Evolutionary conservation across 345 rosid genomes (phyloP).

Genomic region (Angophora floribunda): DNA sequence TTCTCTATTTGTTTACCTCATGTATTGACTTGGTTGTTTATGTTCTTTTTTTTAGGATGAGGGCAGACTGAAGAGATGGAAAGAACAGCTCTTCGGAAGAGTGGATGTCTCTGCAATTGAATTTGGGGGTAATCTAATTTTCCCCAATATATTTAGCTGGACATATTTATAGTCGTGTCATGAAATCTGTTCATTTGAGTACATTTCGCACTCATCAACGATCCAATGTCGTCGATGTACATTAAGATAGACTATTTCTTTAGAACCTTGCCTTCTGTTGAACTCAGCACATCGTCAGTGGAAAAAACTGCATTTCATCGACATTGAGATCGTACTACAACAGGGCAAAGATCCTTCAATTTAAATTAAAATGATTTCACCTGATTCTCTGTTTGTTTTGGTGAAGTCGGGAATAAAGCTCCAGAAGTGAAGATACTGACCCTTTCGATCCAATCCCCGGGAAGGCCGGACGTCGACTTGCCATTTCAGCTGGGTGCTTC

Average conservation of each 20-base stretch:
- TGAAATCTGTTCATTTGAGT: neutral
- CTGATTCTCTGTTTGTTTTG: neutral
- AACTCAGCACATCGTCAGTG: neutral
- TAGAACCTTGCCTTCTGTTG: neutral
- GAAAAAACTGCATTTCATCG: neutral
- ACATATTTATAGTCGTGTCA: neutral
- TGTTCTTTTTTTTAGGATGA: constrained; percentile 1
- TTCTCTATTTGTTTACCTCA: neutral
- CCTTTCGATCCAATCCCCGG: constrained; percentile 8
- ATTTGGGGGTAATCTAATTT: neutral
- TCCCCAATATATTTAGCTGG: neutral
- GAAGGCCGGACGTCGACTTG: constrained; percentile 11
- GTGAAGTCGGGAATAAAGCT: constrained; percentile 6
- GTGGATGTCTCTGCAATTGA: constrained; percentile 5
- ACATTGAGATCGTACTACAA: neutral
- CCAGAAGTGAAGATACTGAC: constrained; percentile 14
- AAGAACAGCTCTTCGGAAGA: constrained; percentile 16
- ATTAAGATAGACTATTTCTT: neutral
- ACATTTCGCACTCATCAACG: neutral
- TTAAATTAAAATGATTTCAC: neutral
- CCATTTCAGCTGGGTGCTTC: constrained; percentile 4
- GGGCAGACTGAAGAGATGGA: constrained; percentile 17
- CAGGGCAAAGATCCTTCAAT: neutral
- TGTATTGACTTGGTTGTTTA: neutral
- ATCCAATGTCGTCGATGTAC: neutral